Conservation (phyloP, 306 rosid species). For the Cucurbita argyrosperma region DNA sequence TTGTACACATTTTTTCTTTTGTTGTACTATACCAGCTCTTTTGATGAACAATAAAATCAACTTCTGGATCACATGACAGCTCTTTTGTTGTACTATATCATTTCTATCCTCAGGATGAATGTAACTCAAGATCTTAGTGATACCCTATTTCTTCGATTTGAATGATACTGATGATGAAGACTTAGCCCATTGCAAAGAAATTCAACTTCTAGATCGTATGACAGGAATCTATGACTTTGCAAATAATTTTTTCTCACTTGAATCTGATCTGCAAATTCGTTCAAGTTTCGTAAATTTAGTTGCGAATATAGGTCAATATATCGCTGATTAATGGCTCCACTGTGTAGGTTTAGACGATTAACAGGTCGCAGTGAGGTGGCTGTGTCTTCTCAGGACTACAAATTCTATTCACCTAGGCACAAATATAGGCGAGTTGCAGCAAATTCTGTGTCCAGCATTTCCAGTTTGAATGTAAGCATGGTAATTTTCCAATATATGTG, state of each 20-base stretch:
- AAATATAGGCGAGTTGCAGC: conserved; percentile 65
- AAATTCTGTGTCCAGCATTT: conserved; percentile 42
- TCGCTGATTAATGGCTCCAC: conserved; percentile 11
- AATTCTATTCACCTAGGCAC: conserved; percentile 91
- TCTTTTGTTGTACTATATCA: neutral
- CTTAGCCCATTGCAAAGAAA: neutral
- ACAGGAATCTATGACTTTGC: neutral
- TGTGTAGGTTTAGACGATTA: conserved; percentile 71
- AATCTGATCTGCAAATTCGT: neutral
- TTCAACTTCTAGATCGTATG: neutral
- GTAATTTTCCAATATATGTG: conserved; percentile 7
- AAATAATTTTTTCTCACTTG: neutral
- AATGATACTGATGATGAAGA: neutral
- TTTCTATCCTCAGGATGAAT: neutral
- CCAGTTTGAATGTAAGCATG: conserved; percentile 57
- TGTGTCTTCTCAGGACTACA: conserved; percentile 55
- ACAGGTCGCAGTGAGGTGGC: conserved; percentile 85
- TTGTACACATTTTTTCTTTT: neutral
- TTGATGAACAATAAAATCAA: too few species aligned
- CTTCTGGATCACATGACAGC: too few species aligned
- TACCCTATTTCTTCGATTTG: neutral
- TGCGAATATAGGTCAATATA: neutral
- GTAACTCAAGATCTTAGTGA: neutral
- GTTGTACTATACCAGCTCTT: neutral
- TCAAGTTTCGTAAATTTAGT: neutral